Evolutionary conservation across 1,284 basidiomycete genomes (phyloP), one percentile per base, ranked within the genome.

Genomic region (Acaromyces ingoldii): DNA sequence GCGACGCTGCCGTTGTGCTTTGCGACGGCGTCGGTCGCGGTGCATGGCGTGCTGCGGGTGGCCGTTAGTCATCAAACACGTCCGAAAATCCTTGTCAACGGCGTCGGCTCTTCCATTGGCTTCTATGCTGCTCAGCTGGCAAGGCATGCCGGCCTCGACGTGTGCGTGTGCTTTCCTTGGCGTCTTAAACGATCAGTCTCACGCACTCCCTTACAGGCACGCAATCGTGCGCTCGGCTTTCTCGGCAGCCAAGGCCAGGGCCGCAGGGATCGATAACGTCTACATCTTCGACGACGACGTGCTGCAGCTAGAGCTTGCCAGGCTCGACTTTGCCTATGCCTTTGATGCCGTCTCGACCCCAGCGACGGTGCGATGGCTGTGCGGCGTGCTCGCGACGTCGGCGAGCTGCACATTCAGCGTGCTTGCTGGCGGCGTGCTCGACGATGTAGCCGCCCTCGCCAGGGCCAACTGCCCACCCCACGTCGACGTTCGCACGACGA

Each of bases 1-100:
- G 60, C 71, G 2, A 75, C 75, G 0, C 44, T 77, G 0, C 76
- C 76, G 3, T 64, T 76, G 7, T 71, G 74, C 3, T 62, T 70
- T 44, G 65, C 69, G 54, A 77, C 76, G 4, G 76, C 76, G n/a
- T 70, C 64, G 17, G 67, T 76, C 31, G 76, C 72, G 3, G 60
- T 76, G 22, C 74, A 67, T 55, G 57, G 58, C 31, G 59, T 57
- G 36, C 60, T 76, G 6, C 50, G 54, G 1, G 42, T 45, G 42
- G n/a, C n/a, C 25, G 10, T 41, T 17, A 19, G 10, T 41, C 11
- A 9, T 19, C 39, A 10, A 19, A 41, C 17, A 22, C 17, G 17
- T 22, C 39, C 11, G 17, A 13, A 11, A 22, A 9, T 11, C 24
- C 24, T 41, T 22, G 21, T 41, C 17, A 9, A 9, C 9, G 76